Evolutionary conservation across 2,329 filamentous ascomycete genomes (phyloP).

Genomic region (Metarhizium brunneum): DNA sequence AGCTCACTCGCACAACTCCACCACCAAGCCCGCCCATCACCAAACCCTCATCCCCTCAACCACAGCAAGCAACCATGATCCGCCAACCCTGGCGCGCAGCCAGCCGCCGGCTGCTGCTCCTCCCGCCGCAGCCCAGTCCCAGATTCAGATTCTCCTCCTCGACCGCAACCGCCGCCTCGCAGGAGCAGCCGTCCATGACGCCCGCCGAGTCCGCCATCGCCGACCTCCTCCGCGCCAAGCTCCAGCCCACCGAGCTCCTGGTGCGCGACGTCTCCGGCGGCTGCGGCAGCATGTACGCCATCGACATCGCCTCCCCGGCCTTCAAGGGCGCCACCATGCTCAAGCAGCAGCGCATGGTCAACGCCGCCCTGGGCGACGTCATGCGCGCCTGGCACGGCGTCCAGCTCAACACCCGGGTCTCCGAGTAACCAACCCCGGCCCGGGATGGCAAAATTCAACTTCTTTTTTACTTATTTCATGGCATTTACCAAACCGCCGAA

Average conservation of each 20-base stretch:
- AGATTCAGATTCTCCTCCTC: not conserved
- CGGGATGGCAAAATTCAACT: too few species aligned
- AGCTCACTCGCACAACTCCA: not conserved
- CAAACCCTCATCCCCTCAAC: not conserved
- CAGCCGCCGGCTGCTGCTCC: constrained; percentile 1
- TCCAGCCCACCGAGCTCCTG: constrained; percentile 42
- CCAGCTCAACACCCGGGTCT: constrained; percentile 62
- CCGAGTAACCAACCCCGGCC: constrained; percentile 8
- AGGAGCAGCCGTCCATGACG: constrained; percentile 19
- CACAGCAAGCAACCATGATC: constrained; percentile 6
- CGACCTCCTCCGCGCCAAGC: constrained; percentile 39
- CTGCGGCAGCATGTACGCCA: constrained; percentile 80
- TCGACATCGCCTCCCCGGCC: constrained; percentile 62
- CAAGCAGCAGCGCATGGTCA: constrained; percentile 77
- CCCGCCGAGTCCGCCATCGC: constrained; percentile 51
- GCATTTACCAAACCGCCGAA: too few species aligned
- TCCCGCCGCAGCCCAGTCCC: not conserved
- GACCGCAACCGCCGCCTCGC: not conserved
- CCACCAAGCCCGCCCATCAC: not conserved
- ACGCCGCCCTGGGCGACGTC: constrained; percentile 61
- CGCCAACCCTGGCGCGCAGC: constrained; percentile 11
- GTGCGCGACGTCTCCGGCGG: constrained; percentile 77
- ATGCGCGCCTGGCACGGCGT: constrained; percentile 78
- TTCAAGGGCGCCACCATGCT: constrained; percentile 66
- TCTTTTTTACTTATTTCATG: too few species aligned